Base-by-base conservation (phyloP, 2,329 filamentous ascomycete species). In the Cercospora zeina region DNA sequence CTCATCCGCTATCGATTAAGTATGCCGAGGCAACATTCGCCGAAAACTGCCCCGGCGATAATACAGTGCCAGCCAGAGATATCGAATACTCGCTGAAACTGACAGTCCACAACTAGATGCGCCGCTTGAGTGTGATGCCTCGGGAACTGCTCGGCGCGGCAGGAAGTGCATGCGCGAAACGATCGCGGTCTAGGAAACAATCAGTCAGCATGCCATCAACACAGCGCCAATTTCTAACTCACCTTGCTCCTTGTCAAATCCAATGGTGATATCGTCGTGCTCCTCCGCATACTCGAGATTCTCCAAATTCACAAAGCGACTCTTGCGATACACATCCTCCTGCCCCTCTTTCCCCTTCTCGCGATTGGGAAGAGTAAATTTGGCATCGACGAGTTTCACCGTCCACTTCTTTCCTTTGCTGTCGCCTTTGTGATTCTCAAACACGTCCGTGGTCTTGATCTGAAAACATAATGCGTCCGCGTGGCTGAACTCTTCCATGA, bases 381-480 rank as follows among this genome's bases (percentile, higher is more conserved):
- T 96, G 64, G 91, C 91, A 73, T 97, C 93, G 27, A 93, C 88
- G 65, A 96, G 85, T 73, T 88, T 89, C 61, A 96, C 78, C 7
- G 88, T 88, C 34, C 84, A 84, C 73, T 91, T 93, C 67, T 78
- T 79, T 50, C 69, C 67, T 57, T 71, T 72, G 58, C 70, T 71
- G 59, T 81, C 72, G 5, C 72, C 79, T 39, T 75, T 75, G 14
- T 73, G 70, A 56, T 75, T 84, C 77, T 96, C 92, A 70, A 93
- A 93, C 0, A 87, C 83, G 72, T 96, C 93, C 0, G 90, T 96
- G 7, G 87, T 86, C 75, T 93, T 93, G 62, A 97, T 82, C 31
- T 89, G 83, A 73, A 96, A 96, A 68, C 91, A 92, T 89, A 97
- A 91, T 73, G 90, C 91, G 68, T 91, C 87, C 3, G 92, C 91